phyloP scores from a whole-genome alignment of 768 basidiomycete species.

The Hortiboletus campestris region DNA sequence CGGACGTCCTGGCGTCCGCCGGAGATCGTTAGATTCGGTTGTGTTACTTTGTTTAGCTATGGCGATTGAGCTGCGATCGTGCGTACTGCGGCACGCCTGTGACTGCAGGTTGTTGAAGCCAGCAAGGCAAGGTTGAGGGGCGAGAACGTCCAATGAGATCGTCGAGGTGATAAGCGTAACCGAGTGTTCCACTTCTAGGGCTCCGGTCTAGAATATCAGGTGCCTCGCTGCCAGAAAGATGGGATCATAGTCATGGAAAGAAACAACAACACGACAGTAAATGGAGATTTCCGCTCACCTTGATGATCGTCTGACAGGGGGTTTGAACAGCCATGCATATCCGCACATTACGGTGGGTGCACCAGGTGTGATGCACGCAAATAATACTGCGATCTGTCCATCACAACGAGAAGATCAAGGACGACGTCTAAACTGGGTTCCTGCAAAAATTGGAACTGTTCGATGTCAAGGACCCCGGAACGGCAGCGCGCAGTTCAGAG shows the following conservation, averaged over 20 bases:
- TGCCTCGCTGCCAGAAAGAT: background rate
- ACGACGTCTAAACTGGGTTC: too few species aligned
- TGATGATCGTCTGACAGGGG: constrained; percentile 11
- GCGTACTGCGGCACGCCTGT: background rate
- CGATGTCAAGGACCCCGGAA: too few species aligned
- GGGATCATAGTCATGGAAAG: background rate
- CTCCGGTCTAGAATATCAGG: constrained; percentile 2
- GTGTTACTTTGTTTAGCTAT: background rate
- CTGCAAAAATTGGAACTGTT: too few species aligned
- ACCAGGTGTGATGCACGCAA: constrained; percentile 1
- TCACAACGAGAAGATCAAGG: too few species aligned
- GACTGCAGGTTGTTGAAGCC: constrained; percentile 4
- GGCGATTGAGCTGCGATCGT: constrained; percentile 6
- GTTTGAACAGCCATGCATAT: background rate
- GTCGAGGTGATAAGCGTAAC: constrained; percentile 4
- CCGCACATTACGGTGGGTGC: background rate
- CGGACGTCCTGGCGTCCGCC: background rate
- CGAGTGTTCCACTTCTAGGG: background rate
- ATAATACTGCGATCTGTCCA: too few species aligned
- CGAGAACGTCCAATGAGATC: background rate
- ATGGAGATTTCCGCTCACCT: constrained; percentile 1
- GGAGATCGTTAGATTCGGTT: background rate
- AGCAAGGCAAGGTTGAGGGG: background rate
- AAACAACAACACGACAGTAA: background rate
- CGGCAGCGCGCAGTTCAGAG: too few species aligned